Percentiles rank a stretch among this genome's conserved stretches.
Conservation (phyloP, 768 basidiomycete species). For the Suillus lakei region DNA sequence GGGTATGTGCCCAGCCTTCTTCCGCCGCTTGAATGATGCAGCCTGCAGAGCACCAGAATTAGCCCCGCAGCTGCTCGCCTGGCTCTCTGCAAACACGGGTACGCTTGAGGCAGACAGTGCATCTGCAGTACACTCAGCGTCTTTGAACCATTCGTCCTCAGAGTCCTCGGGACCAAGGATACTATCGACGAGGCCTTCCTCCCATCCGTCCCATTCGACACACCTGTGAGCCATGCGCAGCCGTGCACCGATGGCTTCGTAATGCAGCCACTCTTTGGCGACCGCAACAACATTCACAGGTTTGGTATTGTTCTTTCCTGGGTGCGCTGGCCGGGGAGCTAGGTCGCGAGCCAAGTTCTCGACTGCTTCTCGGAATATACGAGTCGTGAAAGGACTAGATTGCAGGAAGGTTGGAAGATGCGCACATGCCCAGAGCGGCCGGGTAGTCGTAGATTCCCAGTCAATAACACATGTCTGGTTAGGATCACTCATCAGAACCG, state of each 20-base stretch:
- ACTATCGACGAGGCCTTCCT: constrained; percentile 78
- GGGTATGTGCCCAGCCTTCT: constrained; percentile 51
- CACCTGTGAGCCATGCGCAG: constrained; percentile 81
- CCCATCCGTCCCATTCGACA: constrained; percentile 91
- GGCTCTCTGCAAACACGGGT: constrained; percentile 5
- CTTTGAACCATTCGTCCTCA: constrained; percentile 74
- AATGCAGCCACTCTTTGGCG: constrained; percentile 74
- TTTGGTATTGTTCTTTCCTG: constrained; percentile 23
- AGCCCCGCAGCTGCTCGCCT: constrained; percentile 9
- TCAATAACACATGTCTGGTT: constrained; percentile 84
- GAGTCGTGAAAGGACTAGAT: constrained; percentile 74
- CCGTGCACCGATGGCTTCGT: constrained; percentile 66
- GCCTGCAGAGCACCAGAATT: constrained; percentile 25
- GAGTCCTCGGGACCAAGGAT: constrained; percentile 75
- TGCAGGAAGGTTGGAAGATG: constrained; percentile 83
- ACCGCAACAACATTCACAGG: constrained; percentile 44
- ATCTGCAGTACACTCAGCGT: constrained; percentile 30
- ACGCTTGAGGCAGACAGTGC: constrained; percentile 3
- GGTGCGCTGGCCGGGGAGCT: constrained; percentile 16
- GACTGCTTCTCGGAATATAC: constrained; percentile 71
- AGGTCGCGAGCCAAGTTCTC: constrained; percentile 45
- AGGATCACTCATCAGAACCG: constrained; percentile 15
- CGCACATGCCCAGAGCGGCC: constrained; percentile 85
- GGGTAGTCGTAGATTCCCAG: constrained; percentile 89
- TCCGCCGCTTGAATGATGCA: constrained; percentile 34